Conservation (phyloP, 768 basidiomycete genomes). For the Mycena haematopus region DNA sequence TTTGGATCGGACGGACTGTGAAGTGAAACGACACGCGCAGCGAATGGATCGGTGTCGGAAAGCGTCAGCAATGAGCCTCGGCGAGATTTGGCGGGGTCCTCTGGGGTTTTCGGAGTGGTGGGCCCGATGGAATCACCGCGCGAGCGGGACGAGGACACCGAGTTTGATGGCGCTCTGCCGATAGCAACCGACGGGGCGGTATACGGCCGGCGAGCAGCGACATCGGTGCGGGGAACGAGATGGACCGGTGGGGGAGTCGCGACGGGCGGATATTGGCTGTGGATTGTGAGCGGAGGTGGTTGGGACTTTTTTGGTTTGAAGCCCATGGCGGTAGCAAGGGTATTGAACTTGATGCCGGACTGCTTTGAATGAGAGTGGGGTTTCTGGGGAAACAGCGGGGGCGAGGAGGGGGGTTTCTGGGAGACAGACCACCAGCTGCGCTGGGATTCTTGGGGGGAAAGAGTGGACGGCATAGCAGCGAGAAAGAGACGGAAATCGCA, state of each 20-base stretch:
- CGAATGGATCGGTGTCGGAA: constrained; percentile 71
- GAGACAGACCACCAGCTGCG: constrained; percentile 55
- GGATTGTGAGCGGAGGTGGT: constrained; percentile 52
- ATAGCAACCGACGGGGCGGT: constrained; percentile 35
- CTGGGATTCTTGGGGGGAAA: constrained; percentile 38
- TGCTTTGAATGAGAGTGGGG: constrained; percentile 38
- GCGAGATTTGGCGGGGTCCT: constrained; percentile 44
- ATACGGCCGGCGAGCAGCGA: constrained; percentile 24
- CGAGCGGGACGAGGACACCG: constrained; percentile 63
- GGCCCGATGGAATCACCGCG: constrained; percentile 61
- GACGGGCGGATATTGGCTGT: constrained; percentile 40
- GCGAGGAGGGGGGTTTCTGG: constrained; percentile 34
- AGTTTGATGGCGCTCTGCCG: constrained; percentile 57
- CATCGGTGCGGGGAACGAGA: constrained; percentile 25
- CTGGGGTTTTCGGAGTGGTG: constrained; percentile 52
- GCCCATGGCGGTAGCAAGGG: constrained; percentile 66
- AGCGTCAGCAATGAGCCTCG: constrained; percentile 66
- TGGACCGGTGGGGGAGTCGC: constrained; percentile 22
- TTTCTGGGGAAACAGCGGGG: constrained; percentile 28
- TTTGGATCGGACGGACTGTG: constrained; percentile 51
- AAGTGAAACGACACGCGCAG: constrained; percentile 52
- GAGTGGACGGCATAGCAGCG: constrained; percentile 30
- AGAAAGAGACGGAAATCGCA: constrained; percentile 1
- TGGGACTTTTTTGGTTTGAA: constrained; percentile 64
- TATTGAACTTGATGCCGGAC: constrained; percentile 54